Base-by-base conservation (phyloP, 345 rosid species). In the Euphorbia pulcherrima region DNA sequence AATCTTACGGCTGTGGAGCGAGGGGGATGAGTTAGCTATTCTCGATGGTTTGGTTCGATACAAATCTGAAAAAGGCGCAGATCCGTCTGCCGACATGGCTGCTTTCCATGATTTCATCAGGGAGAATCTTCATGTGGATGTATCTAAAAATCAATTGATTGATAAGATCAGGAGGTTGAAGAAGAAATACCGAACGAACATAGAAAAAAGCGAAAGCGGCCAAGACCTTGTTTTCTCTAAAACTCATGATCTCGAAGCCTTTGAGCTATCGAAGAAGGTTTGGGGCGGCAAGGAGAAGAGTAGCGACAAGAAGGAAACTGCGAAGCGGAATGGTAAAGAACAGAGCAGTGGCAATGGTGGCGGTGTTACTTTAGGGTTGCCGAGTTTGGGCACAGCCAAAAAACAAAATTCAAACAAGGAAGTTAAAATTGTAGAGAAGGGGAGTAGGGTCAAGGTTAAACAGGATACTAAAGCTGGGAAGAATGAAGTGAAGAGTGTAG, bases 161-260 rank as follows among this genome's bases (percentile, higher is more conserved):
- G 87, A 86, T 20, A 86, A 86, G 59, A 62, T 86, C 48, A 74
- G 80, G 71, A 75, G 84, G 16, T 61, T 86, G 20, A 83, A 69
- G 77, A 80, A 77, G 68, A 83, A 83, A 73, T 86, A 68, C 58
- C 50, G 41, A 26, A 63, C 5, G 18, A 65, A 70, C 21, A 60
- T 65, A 0, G 62, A 56, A 9, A 83, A 66, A 68, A 74, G 73
- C 0, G 78, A 71, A 20, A 68, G 73, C 0, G 84, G 83, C 6
- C 47, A 69, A 17, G 82, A 73, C 12, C 76, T 67, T 0, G 26
- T 73, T 28, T 77, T 82, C 13, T 5, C 69, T 0, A 83, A 77
- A 26, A 55, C 81, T 9, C 90, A 83, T 59, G 90, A 83, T 16
- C 24, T 47, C 8, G 75, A 71, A 30, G 17, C 75, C 16, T 79